These are phyloP conservation scores for Neocucurbitaria cava DNA, from an alignment of 2,329 filamentous ascomycete genomes.

Conservation along the genomic window DNA sequence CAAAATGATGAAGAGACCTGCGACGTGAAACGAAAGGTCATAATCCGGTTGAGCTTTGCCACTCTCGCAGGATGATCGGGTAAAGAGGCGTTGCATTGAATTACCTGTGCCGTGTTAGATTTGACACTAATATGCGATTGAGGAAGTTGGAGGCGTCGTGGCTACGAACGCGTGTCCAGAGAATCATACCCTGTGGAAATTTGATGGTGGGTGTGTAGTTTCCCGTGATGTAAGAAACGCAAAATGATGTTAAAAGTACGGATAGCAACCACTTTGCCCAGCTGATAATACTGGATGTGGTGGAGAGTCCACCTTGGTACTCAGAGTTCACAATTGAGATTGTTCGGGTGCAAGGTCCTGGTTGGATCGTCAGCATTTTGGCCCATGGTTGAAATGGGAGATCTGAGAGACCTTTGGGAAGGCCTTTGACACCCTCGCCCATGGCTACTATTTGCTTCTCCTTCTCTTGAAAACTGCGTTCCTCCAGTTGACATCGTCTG, in stretches of 20 bases:
- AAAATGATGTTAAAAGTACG: slow-evolving; percentile 32
- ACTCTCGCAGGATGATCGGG: slow-evolving; percentile 29
- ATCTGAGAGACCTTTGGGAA: slow-evolving; percentile 19
- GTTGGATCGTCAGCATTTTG: slow-evolving; percentile 12
- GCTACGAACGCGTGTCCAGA: not conserved
- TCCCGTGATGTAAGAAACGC: slow-evolving; percentile 26
- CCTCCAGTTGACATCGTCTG: slow-evolving; percentile 19
- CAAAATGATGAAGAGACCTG: slow-evolving; percentile 44
- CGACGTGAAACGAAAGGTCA: slow-evolving; percentile 39
- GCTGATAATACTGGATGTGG: slow-evolving; percentile 9
- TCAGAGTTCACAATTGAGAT: slow-evolving; percentile 22
- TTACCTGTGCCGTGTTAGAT: not conserved
- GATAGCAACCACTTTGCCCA: slow-evolving; percentile 35
- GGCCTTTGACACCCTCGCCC: slow-evolving; percentile 38
- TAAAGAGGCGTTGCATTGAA: slow-evolving; percentile 9
- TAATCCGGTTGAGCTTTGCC: slow-evolving; percentile 34
- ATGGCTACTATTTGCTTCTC: slow-evolving; percentile 15
- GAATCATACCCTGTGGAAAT: slow-evolving; percentile 17
- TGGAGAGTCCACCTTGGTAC: slow-evolving; percentile 21
- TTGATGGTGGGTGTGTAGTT: slow-evolving; percentile 11
- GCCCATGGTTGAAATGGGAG: not conserved
- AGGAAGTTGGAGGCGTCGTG: not conserved
- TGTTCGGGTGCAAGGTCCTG: slow-evolving; percentile 42
- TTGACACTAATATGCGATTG: not conserved
- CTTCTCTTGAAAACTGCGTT: slow-evolving; percentile 23